Evolutionary conservation across 2,329 filamentous ascomycete species (phyloP).

Genomic region (Alternaria hordeiaustralica): DNA sequence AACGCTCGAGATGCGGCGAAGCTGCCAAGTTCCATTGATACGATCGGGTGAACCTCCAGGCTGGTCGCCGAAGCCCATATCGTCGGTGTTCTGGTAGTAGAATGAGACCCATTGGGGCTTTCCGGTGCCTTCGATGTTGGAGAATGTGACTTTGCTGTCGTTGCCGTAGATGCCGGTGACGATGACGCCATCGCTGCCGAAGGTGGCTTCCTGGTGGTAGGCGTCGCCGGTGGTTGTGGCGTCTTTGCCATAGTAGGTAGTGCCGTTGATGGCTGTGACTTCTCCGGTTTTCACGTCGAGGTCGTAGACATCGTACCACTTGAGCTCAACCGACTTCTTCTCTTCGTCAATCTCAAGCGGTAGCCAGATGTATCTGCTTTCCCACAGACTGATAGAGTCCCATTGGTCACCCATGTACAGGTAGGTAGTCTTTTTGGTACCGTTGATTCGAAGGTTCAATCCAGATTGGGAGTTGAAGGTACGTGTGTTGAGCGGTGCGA

Average conservation of each 20-base stretch:
- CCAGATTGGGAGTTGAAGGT: conserved; percentile 63
- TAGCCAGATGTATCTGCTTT: conserved; percentile 64
- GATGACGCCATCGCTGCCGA: conserved; percentile 57
- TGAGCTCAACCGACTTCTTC: conserved; percentile 57
- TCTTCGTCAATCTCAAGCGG: conserved; percentile 61
- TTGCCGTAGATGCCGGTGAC: conserved; percentile 62
- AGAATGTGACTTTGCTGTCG: conserved; percentile 61
- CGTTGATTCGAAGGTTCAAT: conserved; percentile 57
- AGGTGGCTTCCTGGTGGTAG: conserved; percentile 63
- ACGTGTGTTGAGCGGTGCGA: conserved; percentile 59
- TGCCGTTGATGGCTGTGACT: conserved; percentile 56
- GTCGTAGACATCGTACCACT: conserved; percentile 65
- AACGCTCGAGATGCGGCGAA: conserved; percentile 66
- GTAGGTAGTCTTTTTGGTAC: conserved; percentile 58
- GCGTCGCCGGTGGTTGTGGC: conserved; percentile 57
- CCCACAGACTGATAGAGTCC: conserved; percentile 64
- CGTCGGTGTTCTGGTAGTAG: conserved; percentile 66
- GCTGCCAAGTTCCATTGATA: conserved; percentile 65
- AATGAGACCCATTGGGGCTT: conserved; percentile 65
- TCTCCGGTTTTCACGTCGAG: conserved; percentile 61
- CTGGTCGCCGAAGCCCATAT: conserved; percentile 65
- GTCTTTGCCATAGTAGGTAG: conserved; percentile 55
- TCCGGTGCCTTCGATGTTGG: conserved; percentile 57
- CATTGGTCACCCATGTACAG: conserved; percentile 62
- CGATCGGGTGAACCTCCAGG: conserved; percentile 64